phyloP scores from a whole-genome alignment of 2,329 filamentous ascomycete genomes.

The Ophiostoma ips region DNA sequence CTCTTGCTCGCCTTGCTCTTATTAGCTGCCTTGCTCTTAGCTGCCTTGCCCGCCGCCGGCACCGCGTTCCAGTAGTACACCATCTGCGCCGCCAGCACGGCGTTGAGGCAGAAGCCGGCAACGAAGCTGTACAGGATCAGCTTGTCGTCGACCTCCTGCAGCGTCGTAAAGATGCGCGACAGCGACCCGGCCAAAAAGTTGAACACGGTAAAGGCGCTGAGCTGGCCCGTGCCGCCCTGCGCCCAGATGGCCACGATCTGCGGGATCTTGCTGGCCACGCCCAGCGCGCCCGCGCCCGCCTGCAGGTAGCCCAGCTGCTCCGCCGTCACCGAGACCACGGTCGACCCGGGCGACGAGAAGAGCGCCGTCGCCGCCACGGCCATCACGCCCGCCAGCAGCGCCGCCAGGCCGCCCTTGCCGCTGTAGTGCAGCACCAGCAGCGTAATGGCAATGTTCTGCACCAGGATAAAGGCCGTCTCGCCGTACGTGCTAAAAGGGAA shows the following conservation, averaged over 20 bases:
- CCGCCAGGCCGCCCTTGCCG: conserved; percentile 52
- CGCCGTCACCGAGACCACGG: conserved; percentile 40
- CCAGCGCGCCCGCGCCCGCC: conserved; percentile 67
- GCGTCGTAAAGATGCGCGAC: conserved; percentile 89
- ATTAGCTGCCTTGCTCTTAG: not conserved
- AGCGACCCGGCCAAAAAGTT: conserved; percentile 92
- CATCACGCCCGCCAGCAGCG: conserved; percentile 64
- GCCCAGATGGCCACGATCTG: conserved; percentile 80
- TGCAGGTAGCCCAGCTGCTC: conserved; percentile 65
- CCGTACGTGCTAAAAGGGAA: conserved; percentile 97
- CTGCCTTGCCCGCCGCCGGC: conserved; percentile 15
- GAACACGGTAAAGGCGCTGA: conserved; percentile 96
- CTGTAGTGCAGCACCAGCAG: conserved; percentile 76
- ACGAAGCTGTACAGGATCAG: conserved; percentile 92
- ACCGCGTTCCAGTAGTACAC: conserved; percentile 83
- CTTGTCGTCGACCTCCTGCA: conserved; percentile 95
- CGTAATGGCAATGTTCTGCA: conserved; percentile 83
- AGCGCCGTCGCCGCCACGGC: conserved; percentile 56
- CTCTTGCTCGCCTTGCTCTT: not conserved
- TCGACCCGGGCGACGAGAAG: conserved; percentile 37
- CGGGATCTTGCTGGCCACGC: conserved; percentile 82
- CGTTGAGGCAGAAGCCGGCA: conserved; percentile 80
- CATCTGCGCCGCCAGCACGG: conserved; percentile 79
- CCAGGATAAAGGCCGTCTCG: conserved; percentile 82
- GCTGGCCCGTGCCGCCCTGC: conserved; percentile 80